Conservation (phyloP, 192 early-diverging fungal species). For the Paraglomus brasilianum region DNA sequence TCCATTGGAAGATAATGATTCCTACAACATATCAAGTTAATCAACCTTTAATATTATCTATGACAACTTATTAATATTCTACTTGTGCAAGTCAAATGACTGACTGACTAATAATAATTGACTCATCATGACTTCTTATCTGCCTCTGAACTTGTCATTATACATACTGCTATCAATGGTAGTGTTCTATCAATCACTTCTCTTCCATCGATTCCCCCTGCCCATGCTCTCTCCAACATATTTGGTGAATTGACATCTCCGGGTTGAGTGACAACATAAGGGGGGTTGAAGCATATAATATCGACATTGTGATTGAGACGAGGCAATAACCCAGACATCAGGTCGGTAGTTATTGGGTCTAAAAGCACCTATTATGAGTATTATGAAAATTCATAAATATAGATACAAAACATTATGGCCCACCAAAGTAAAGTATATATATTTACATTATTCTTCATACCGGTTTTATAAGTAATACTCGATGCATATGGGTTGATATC, state of each 20-base stretch:
- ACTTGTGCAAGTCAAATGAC: neutral
- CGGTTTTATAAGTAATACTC: conserved; percentile 66
- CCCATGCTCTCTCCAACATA: conserved; percentile 85
- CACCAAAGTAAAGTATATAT: conserved; percentile 9
- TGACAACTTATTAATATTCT: neutral
- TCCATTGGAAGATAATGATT: conserved; percentile 66
- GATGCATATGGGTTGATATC: conserved; percentile 83
- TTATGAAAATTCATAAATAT: neutral
- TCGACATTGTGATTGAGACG: conserved; percentile 64
- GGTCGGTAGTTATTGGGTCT: conserved; percentile 64
- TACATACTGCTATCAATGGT: conserved; percentile 64
- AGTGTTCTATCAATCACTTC: conserved; percentile 82
- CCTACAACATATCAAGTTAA: conserved; percentile 31
- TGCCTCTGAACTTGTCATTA: neutral
- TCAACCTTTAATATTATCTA: neutral
- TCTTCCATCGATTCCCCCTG: conserved; percentile 87
- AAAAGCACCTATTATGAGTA: conserved; percentile 46
- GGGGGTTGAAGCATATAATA: conserved; percentile 90
- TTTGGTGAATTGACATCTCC: conserved; percentile 69
- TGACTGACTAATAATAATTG: neutral
- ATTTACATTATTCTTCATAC: conserved; percentile 42
- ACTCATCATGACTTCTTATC: neutral
- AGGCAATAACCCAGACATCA: conserved; percentile 54
- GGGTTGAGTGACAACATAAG: conserved; percentile 85
- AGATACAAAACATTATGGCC: neutral